Conservation (phyloP, 163 green algal species). For the Chlorella variabilis region DNA sequence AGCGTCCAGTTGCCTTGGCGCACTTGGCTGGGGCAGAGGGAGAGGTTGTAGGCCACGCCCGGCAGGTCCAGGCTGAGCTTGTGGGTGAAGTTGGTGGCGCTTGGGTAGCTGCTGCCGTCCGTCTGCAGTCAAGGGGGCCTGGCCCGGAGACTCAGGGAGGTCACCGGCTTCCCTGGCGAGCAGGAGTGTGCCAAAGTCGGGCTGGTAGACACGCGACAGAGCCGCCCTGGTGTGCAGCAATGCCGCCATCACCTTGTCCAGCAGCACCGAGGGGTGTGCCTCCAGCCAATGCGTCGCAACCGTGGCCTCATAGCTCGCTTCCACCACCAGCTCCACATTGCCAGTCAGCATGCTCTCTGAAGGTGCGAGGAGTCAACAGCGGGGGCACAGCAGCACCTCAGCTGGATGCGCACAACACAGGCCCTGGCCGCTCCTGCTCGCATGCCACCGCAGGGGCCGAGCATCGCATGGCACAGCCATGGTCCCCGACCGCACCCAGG, state of each 20-base stretch:
- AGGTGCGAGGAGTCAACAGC: no score
- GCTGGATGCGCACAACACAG: no score
- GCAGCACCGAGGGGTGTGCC: constrained; percentile 51
- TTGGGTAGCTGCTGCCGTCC: constrained; percentile 30
- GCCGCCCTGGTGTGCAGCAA: no score
- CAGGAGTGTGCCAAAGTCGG: no score
- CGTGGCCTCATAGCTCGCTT: constrained; percentile 32
- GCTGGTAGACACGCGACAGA: no score
- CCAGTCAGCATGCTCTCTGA: constrained; percentile 37
- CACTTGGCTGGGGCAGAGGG: constrained; percentile 48
- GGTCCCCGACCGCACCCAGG: no score
- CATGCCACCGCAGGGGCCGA: no score
- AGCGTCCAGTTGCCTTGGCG: constrained; percentile 39
- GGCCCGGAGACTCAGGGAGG: no score
- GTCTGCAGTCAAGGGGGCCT: constrained; percentile 9
- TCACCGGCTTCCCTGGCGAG: no score
- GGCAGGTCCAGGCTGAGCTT: constrained; percentile 51
- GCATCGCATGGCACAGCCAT: no score
- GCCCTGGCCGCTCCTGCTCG: no score
- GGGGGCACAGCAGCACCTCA: no score
- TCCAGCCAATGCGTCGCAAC: constrained; percentile 36
- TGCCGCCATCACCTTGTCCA: constrained; percentile 39
- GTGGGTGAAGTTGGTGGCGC: constrained; percentile 47
- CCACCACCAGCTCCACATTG: constrained; percentile 42
- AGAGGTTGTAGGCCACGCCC: constrained; percentile 40